Conservation (phyloP, 345 rosid genomes). For the Crucihimalaya himalaica region DNA sequence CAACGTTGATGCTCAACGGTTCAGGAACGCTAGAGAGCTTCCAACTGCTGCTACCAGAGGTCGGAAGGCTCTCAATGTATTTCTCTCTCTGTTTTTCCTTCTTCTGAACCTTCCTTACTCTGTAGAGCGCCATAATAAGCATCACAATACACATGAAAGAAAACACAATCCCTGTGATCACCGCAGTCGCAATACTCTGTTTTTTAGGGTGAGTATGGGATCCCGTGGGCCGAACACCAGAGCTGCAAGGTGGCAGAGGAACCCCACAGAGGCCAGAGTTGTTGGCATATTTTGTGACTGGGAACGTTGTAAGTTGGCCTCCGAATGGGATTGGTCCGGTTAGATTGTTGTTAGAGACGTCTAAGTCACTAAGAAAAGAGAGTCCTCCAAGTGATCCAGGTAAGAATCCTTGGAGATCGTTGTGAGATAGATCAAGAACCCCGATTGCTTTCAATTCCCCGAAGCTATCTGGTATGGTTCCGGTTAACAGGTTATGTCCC, state of each 20-base stretch:
- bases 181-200: conserved; percentile 54
- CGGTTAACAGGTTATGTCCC: conserved; percentile 76
- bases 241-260: conserved; percentile 61
- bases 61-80: conserved; percentile 66
- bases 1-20: conserved; percentile 80
- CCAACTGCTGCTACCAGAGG: conserved; percentile 69
- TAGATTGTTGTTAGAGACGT: conserved; percentile 74
- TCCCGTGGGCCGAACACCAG: conserved; percentile 31
- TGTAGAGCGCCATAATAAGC: conserved; percentile 47
- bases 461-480: conserved; percentile 70
- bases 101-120: conserved; percentile 61
- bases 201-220: conserved; percentile 53
- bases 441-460: conserved; percentile 79
- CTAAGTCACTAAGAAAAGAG: conserved; percentile 60
- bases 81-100: conserved; percentile 59
- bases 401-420: conserved; percentile 61
- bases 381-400: conserved; percentile 66
- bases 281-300: conserved; percentile 53
- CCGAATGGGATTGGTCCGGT: conserved; percentile 69
- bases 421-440: conserved; percentile 82
- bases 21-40: conserved; percentile 66
- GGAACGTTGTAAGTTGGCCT: conserved; percentile 82
- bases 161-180: conserved; percentile 78
- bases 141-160: conserved; percentile 70
- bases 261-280: conserved; percentile 88